These are phyloP conservation scores for Arbutus unedo DNA, from an alignment of 148 eudicot genomes.

Conservation along the genomic window DNA sequence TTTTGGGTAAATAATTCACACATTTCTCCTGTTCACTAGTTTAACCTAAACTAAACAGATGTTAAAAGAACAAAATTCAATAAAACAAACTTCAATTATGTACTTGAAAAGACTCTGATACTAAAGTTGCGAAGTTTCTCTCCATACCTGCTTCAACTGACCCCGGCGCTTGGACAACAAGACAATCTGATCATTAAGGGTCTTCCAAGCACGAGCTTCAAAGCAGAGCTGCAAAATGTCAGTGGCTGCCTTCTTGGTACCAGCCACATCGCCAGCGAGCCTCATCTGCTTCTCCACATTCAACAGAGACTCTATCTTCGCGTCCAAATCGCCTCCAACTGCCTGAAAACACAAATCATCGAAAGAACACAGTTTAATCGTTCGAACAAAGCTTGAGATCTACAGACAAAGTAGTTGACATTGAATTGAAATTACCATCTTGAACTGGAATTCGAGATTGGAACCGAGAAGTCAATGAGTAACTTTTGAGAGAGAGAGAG, in stretches of 20 bases:
- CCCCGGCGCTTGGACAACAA: conserved; percentile 91
- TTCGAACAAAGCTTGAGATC: background rate
- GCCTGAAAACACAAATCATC: conserved; percentile 31
- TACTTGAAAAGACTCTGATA: background rate
- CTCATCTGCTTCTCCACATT: conserved; percentile 90
- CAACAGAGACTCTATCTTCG: conserved; percentile 68
- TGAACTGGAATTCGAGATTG: conserved; percentile 1
- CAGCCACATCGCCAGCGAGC: conserved; percentile 74
- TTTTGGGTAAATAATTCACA: background rate
- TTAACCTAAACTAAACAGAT: background rate
- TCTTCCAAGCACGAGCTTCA: conserved; percentile 78
- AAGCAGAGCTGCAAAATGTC: conserved; percentile 77
- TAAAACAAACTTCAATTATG: background rate
- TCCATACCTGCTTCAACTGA: conserved; percentile 73
- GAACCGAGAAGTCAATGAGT: background rate
- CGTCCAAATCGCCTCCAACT: conserved; percentile 51
- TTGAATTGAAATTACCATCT: conserved; percentile 15
- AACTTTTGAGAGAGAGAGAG: background rate
- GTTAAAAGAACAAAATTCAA: background rate
- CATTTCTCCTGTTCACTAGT: background rate
- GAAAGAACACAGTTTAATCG: background rate
- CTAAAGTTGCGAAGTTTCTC: background rate
- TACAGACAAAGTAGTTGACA: background rate
- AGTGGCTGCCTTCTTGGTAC: conserved; percentile 63
- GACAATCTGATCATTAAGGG: conserved; percentile 81